Evolutionary conservation across 306 rosid genomes (phyloP), one percentile per base, ranked within the genome.

Genomic region (Neltuma alba): DNA sequence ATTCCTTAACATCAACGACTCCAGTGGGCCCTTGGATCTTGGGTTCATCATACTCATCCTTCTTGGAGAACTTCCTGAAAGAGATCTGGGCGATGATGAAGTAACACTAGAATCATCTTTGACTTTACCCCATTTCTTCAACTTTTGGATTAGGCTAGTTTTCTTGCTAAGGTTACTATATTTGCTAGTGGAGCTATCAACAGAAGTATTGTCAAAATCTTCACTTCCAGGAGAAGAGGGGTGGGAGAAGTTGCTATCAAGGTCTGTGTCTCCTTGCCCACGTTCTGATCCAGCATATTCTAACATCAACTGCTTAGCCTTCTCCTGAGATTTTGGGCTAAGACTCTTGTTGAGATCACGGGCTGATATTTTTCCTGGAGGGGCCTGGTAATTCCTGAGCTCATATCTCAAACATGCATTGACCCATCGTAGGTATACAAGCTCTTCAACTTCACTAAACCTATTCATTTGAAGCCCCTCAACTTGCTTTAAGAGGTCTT

Each of bases 191-290:
- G 85, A 90, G 89, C 99, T 95, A 73, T 96, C 97, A 18, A 93
- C 84, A 27, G 98, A 96, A 72, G 87, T 88, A 88, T 91, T 96
- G 62, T 93, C 99, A 77, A 93, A 90, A 81, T 96, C 99, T 80
- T 96, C 99, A 83, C 99, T 96, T 79, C 99, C 97, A 5, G 99
- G 98, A 79, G 99, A 95, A 76, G 99, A 95, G 14, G 98, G 98
- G 52, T 96, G 98, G 65, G 98, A 96, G 78, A 89, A 89, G 82
- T 96, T 93, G 88, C 99, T 96, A 36, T 96, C 99, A 33, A 91
- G 80, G 81, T 95, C 99, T 27, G 99, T 93, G 79, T 95, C 99
- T 31, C 92, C 96, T 83, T 93, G 99, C 36, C 97, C 98, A 2
- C 97, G 97, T 84, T 96, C 99, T 13, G 98, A 93, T 85, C 91